A percentile compares a stretch with the other conserved stretches of the same genome.
phyloP scores from a whole-genome alignment of 768 basidiomycete species.

The Naganishia randhawae region DNA sequence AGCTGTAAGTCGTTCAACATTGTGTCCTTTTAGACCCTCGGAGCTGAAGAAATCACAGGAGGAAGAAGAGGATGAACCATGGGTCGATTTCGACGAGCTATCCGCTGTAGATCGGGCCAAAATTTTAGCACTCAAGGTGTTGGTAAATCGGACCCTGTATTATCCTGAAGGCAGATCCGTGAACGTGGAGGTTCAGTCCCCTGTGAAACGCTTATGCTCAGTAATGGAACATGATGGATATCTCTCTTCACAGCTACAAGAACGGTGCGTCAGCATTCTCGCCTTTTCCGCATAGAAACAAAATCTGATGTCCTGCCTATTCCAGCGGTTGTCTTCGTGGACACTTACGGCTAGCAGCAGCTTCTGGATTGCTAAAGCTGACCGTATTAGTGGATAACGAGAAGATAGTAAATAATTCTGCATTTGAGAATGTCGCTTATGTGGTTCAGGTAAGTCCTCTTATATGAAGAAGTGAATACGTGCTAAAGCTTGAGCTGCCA shows the following conservation, averaged over 20 bases:
- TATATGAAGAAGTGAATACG: neutral
- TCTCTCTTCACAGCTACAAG: constrained; percentile 58
- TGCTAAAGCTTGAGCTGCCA: constrained; percentile 46
- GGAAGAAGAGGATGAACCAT: constrained; percentile 57
- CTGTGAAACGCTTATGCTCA: constrained; percentile 68
- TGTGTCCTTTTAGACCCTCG: neutral
- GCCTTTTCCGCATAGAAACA: neutral
- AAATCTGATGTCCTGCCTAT: constrained; percentile 23
- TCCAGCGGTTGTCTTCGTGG: constrained; percentile 58
- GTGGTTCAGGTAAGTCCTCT: constrained; percentile 64
- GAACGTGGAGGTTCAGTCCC: constrained; percentile 55
- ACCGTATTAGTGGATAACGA: constrained; percentile 58
- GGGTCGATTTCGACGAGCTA: constrained; percentile 68
- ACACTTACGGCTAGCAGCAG: constrained; percentile 78
- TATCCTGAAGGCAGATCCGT: constrained; percentile 55
- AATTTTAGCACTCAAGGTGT: constrained; percentile 71
- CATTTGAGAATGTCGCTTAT: constrained; percentile 68
- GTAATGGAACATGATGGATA: constrained; percentile 69
- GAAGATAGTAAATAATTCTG: constrained; percentile 55
- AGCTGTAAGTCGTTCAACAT: constrained; percentile 3
- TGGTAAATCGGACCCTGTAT: constrained; percentile 72
- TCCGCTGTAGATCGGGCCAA: constrained; percentile 64
- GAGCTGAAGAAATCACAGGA: constrained; percentile 3
- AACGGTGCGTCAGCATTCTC: constrained; percentile 54
- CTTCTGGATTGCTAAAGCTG: constrained; percentile 73